These are phyloP conservation scores for peach (Prunus persica) DNA, from an alignment of 306 rosid species.

Conservation along the genomic window Prunus_persica_NCBIv2 NC_034009.1:8130001-8130500, in stretches of 20 bases:
- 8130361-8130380: conserved; percentile 8
- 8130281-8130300: neutral
- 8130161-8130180: conserved; percentile 83
- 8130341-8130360: conserved; percentile 2
- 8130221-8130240: conserved; percentile 18
- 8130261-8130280: neutral
- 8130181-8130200: conserved; percentile 90
- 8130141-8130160: conserved; percentile 97
- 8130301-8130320: neutral
- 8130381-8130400: conserved; percentile 18
- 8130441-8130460: conserved; percentile 80
- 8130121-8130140: conserved; percentile 33
- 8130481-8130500: conserved; percentile 64
- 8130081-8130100: conserved; percentile 2
- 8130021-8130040: conserved; percentile 99
- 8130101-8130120: conserved; percentile 6
- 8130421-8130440: conserved; percentile 90
- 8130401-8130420: conserved; percentile 89
- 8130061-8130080: conserved; percentile 19
- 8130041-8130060: conserved; percentile 29
- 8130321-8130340: conserved; percentile 6
- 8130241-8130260: conserved; percentile 11
- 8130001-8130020: conserved; percentile 99
- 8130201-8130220: conserved; percentile 57
- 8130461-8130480: conserved; percentile 68